A percentile compares a stretch with the other conserved stretches of the same genome.
Conservation (phyloP, 192 early-diverging fungal species). For the Coemansia erecta region DNA sequence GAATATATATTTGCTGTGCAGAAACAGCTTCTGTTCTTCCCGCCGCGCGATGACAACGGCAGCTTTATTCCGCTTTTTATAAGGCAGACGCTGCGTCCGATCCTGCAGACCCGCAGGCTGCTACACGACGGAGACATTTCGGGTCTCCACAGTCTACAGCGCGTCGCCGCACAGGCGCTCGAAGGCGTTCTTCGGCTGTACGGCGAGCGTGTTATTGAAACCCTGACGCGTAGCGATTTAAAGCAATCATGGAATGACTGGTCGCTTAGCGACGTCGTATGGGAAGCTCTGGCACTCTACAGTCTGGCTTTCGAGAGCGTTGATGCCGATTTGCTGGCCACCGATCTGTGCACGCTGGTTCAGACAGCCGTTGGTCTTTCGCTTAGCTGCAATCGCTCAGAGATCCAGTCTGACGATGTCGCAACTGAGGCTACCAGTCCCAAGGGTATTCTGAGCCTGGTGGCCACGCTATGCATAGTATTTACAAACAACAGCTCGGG, state of each 20-base stretch:
- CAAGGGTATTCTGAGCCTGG: conserved; percentile 6
- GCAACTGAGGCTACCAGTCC: background rate
- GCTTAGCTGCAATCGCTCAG: background rate
- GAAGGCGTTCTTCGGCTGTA: conserved; percentile 41
- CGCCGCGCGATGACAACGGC: conserved; percentile 1
- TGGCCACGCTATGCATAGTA: conserved; percentile 26
- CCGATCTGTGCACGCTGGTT: conserved; percentile 27
- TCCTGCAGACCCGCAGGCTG: conserved; percentile 16
- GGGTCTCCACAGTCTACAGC: conserved; percentile 22
- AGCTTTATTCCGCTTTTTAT: conserved; percentile 16
- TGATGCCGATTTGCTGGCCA: background rate
- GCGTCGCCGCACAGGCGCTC: conserved; percentile 27
- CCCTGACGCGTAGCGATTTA: background rate
- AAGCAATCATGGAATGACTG: conserved; percentile 3
- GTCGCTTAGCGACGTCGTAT: conserved; percentile 30
- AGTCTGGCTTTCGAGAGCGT: conserved; percentile 6
- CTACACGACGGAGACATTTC: conserved; percentile 12
- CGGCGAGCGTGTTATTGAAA: conserved; percentile 11
- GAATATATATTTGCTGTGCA: conserved; percentile 34
- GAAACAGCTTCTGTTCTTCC: conserved; percentile 41
- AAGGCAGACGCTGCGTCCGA: conserved; percentile 26
- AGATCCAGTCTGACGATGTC: background rate
- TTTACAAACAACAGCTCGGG: conserved; percentile 22
- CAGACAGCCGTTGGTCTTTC: conserved; percentile 16
- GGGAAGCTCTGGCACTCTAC: conserved; percentile 44